Conservation (phyloP, 768 basidiomycete genomes). For the Termitomyces heimii region DNA sequence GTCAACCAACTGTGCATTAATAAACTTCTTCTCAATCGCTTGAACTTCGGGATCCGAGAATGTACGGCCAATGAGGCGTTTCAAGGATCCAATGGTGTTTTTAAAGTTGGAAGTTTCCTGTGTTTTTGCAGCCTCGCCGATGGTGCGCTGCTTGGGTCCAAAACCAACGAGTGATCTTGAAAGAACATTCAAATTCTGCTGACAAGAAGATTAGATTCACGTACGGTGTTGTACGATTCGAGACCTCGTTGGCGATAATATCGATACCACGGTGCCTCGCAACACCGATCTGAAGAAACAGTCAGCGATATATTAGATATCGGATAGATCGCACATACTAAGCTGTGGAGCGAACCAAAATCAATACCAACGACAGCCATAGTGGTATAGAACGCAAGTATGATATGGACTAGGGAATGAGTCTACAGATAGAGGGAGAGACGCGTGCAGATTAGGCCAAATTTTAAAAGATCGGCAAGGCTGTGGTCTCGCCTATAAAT, state of each 20-base stretch:
- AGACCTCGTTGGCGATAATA: conserved; percentile 97
- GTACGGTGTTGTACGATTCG: conserved; percentile 94
- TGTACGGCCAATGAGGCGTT: conserved; percentile 84
- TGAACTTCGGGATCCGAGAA: conserved; percentile 76
- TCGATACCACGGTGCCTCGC: conserved; percentile 96
- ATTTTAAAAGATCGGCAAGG: conserved; percentile 17
- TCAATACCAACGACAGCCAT: conserved; percentile 97
- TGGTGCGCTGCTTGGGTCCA: conserved; percentile 82
- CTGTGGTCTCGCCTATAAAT: conserved; percentile 17
- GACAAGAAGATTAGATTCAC: conserved; percentile 22
- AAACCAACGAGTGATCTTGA: conserved; percentile 90
- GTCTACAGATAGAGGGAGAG: conserved; percentile 8
- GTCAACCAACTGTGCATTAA: conserved; percentile 84
- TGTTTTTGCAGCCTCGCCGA: conserved; percentile 95
- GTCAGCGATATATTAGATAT: conserved; percentile 4
- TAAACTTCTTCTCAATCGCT: conserved; percentile 84
- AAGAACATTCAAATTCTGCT: background rate
- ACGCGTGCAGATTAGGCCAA: conserved; percentile 12
- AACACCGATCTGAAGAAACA: conserved; percentile 73
- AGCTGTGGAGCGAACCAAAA: conserved; percentile 85
- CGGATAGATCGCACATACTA: conserved; percentile 41
- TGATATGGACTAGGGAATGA: conserved; percentile 6
- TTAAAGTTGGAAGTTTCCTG: conserved; percentile 97
- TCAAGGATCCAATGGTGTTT: conserved; percentile 92
- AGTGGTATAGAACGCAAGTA: conserved; percentile 19